Evolutionary conservation across 768 basidiomycete genomes (phyloP).

Genomic region (Suillus spraguei): DNA sequence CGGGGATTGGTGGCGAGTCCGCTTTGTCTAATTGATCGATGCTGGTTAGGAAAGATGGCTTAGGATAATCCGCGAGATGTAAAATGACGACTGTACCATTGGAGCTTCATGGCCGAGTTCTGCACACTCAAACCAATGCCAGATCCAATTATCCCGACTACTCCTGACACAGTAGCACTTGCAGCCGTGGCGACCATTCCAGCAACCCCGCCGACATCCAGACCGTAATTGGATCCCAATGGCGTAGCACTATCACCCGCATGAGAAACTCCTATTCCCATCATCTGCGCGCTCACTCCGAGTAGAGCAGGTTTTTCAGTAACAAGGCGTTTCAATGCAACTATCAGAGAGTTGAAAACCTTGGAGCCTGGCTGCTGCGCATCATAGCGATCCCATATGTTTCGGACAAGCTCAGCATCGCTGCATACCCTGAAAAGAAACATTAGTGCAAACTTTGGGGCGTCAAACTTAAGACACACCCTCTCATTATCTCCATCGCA

Average conservation of each 20-base stretch:
- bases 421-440: conserved; percentile 60
- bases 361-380: conserved; percentile 60
- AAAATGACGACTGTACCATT: conserved; percentile 61
- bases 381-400: conserved; percentile 81
- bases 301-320: conserved; percentile 88
- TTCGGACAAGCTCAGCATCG: conserved; percentile 77
- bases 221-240: conserved; percentile 45
- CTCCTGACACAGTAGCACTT: conserved; percentile 80
- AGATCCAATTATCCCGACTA: conserved; percentile 83
- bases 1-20: conserved; percentile 91
- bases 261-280: conserved; percentile 67
- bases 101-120: conserved; percentile 82
- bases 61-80: not conserved
- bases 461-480: conserved; percentile 42
- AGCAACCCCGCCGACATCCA: conserved; percentile 69
- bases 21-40: conserved; percentile 99
- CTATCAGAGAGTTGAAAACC: conserved; percentile 76
- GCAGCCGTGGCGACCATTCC: conserved; percentile 86
- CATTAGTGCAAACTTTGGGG: not conserved
- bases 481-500: conserved; percentile 91
- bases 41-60: conserved; percentile 42
- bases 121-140: conserved; percentile 73
- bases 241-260: conserved; percentile 23
- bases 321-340: conserved; percentile 81
- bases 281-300: conserved; percentile 79